Base-by-base conservation (phyloP, 495 filamentous ascomycete genomes). In the Thozetella sp. region DNA sequence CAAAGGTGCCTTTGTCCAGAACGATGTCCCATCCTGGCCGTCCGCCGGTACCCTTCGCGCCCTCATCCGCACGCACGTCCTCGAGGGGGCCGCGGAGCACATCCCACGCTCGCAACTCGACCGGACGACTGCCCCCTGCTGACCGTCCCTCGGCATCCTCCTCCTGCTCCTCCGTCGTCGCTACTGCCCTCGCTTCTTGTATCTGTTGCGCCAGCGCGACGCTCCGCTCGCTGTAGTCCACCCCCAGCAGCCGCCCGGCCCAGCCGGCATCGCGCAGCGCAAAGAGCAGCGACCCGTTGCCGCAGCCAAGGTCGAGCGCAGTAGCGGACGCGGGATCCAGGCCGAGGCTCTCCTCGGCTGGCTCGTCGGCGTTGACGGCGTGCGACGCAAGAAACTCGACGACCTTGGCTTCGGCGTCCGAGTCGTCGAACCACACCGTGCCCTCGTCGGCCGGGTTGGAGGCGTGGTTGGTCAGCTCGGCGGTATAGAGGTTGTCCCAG, bases 1-100 rank as follows among this genome's bases (percentile, higher is more conserved):
- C 95, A 75, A 97, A 99, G 1, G 95, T 99, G 23, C 95, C 95
- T 71, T 99, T 99, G 74, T 99, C 95, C 4, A 97, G 81, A 0
- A 97, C 88, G 0, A 97, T 83, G 75, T 97, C 93, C 70, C 93
- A 97, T 0, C 87, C 84, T 11, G 64, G 70, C 59, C 63, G 71
- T 23, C n/a, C 20, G 51, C 22, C 77, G 61, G 61, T 73, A 72
- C 46, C 53, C 23, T 20, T 26, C 23, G 30, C 30, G 6, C 43
- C 17, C 54, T 51, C 13, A 65, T 25, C 6, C 10, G 62, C n/a
- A 2, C 6, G 67, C 0, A 68, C 57, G 0, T 63, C 63, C 0
- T 58, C 59, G 2, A 86, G 57, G 1, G 71, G 25, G 15, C 82
- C 79, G 10, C 67, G 70, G 1, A 97, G 77, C 43, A 97, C 86